A percentile compares a stretch with the other conserved stretches of the same genome.
These are phyloP conservation scores for Yarrowia sp. DNA, from an alignment of 805 yeast species.

Conservation along the genomic window DNA sequence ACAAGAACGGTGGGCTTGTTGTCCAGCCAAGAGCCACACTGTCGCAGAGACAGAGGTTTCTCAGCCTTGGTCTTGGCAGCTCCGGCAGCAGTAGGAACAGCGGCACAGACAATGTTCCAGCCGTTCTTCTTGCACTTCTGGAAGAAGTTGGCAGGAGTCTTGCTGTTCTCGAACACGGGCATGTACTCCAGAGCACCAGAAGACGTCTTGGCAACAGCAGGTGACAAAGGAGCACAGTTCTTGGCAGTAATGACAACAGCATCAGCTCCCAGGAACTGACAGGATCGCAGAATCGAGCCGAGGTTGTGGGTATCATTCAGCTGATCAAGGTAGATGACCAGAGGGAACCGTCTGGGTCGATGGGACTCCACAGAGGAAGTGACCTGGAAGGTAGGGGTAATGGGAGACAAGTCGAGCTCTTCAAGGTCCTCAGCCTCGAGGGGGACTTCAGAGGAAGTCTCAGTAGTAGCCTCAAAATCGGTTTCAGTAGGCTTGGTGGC, in stretches of 20 bases:
- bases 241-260: constrained; percentile 65
- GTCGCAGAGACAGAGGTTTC: constrained; percentile 42
- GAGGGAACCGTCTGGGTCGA: constrained; percentile 42
- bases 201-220: constrained; percentile 74
- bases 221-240: constrained; percentile 71
- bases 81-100: constrained; percentile 38
- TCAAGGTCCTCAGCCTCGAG: background rate
- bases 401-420: background rate
- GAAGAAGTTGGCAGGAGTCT: constrained; percentile 57
- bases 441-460: too few relatives aligned
- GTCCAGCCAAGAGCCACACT: constrained; percentile 45
- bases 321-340: constrained; percentile 75
- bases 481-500: background rate
- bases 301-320: constrained; percentile 83
- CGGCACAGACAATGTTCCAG: constrained; percentile 71
- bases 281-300: constrained; percentile 78
- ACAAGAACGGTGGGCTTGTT: constrained; percentile 64
- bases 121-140: constrained; percentile 53
- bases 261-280: constrained; percentile 79
- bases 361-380: constrained; percentile 4
- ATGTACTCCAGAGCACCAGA: constrained; percentile 80
- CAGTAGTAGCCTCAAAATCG: background rate
- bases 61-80: constrained; percentile 34
- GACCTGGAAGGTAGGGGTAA: background rate
- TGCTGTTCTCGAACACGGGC: constrained; percentile 55